Conservation (phyloP, 495 filamentous ascomycete genomes). For the Neurospora discreta region DNA sequence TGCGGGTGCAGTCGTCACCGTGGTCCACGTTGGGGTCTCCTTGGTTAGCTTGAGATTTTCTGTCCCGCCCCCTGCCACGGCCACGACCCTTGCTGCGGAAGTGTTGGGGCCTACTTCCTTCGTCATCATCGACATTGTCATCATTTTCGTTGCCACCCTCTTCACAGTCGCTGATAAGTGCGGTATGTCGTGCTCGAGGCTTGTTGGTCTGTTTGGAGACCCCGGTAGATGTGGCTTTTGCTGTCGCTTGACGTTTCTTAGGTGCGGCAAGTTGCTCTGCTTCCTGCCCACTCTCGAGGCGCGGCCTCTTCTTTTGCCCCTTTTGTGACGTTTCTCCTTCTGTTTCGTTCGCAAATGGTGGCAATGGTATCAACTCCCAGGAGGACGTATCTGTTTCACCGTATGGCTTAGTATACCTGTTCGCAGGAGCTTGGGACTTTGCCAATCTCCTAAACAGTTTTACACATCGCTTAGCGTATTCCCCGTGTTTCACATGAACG, state of each 20-base stretch:
- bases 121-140: slow-evolving; percentile 1
- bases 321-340: background rate
- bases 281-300: background rate
- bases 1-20: slow-evolving; percentile 38
- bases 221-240: slow-evolving; percentile 7
- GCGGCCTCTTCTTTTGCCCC: background rate
- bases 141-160: slow-evolving; percentile 4
- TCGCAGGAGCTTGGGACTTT: slow-evolving; percentile 16
- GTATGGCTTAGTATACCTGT: slow-evolving; percentile 15
- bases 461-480: slow-evolving; percentile 35
- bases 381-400: slow-evolving; percentile 17
- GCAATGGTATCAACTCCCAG: slow-evolving; percentile 20
- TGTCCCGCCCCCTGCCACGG: slow-evolving; percentile 2
- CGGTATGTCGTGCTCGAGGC: background rate
- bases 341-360: slow-evolving; percentile 23
- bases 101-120: slow-evolving; percentile 1
- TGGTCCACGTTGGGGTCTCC: slow-evolving; percentile 30
- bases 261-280: slow-evolving; percentile 9
- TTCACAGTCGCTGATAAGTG: slow-evolving; percentile 2
- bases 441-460: slow-evolving; percentile 29
- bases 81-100: background rate
- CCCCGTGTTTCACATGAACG: slow-evolving; percentile 32
- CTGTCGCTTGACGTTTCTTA: slow-evolving; percentile 7
- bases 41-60: slow-evolving; percentile 8
- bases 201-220: background rate